A percentile compares a stretch with the other conserved stretches of the same genome.
Conservation (phyloP, 768 basidiomycete species). For the Strobilomyces dryophilus region DNA sequence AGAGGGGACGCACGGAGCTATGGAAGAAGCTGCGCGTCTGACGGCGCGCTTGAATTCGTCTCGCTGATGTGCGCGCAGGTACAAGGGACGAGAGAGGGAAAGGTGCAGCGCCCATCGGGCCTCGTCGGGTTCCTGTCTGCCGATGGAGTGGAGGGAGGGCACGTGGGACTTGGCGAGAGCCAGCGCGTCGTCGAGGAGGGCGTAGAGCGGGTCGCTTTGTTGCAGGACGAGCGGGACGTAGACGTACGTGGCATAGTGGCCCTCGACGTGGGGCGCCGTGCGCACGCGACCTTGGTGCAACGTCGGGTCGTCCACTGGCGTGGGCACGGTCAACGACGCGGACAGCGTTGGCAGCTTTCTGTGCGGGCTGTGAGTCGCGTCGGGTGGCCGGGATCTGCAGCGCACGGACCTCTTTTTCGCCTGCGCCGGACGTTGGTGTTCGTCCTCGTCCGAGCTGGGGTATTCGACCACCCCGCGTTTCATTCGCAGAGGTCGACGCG, state of each 20-base stretch:
- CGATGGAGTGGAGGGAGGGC: constrained; percentile 47
- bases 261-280: constrained; percentile 74
- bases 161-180: constrained; percentile 39
- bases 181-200: constrained; percentile 44
- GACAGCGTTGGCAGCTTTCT: constrained; percentile 66
- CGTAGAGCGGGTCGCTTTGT: constrained; percentile 40
- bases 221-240: constrained; percentile 60
- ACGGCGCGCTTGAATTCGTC: constrained; percentile 67
- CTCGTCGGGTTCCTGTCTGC: constrained; percentile 13
- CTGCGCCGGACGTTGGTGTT: constrained; percentile 13
- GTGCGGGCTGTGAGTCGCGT: background rate
- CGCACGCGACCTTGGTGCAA: constrained; percentile 83
- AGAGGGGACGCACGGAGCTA: constrained; percentile 39
- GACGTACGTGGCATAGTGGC: constrained; percentile 79
- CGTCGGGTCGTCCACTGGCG: constrained; percentile 67
- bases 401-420: constrained; percentile 41
- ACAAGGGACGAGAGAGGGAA: constrained; percentile 81
- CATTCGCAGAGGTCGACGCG: constrained; percentile 17
- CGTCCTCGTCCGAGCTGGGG: constrained; percentile 44
- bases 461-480: constrained; percentile 44
- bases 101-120: constrained; percentile 60
- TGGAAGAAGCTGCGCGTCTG: constrained; percentile 44
- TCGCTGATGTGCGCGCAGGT: constrained; percentile 73
- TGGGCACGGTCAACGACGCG: constrained; percentile 40
- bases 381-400: background rate